A percentile compares a stretch with the other conserved stretches of the same genome.
These are phyloP conservation scores for Curvularia sp. DNA, from an alignment of 2,329 filamentous ascomycete species.

Conservation along the genomic window DNA sequence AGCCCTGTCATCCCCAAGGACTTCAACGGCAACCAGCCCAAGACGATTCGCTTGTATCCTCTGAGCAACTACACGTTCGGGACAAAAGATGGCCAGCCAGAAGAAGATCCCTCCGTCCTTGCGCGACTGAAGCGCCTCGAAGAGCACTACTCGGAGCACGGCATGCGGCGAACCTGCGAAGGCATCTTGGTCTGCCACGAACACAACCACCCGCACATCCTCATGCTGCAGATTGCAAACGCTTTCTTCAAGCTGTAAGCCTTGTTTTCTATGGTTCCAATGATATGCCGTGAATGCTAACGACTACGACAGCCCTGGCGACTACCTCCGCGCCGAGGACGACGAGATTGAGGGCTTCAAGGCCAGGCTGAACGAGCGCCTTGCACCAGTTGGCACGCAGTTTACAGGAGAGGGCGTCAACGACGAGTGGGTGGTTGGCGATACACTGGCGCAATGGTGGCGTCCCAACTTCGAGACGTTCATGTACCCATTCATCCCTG, in stretches of 20 bases:
- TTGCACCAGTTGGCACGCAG: slow-evolving; percentile 87
- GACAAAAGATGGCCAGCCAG: slow-evolving; percentile 96
- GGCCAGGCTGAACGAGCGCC: slow-evolving; percentile 84
- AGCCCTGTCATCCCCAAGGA: slow-evolving; percentile 78
- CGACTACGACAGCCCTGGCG: slow-evolving; percentile 69
- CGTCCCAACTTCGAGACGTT: slow-evolving; percentile 99
- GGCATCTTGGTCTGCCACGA: slow-evolving; percentile 98
- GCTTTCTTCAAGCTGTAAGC: slow-evolving; percentile 94
- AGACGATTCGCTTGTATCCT: slow-evolving; percentile 89
- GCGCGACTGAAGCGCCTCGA: slow-evolving; percentile 93
- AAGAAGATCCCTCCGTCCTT: slow-evolving; percentile 95
- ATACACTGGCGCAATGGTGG: slow-evolving; percentile 98
- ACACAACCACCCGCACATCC: slow-evolving; percentile 97
- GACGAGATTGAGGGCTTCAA: slow-evolving; percentile 97
- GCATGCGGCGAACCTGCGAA: slow-evolving; percentile 97
- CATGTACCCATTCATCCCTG: slow-evolving; percentile 98
- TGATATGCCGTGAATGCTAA: neutral
- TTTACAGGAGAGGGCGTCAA: slow-evolving; percentile 85
- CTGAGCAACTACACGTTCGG: slow-evolving; percentile 99
- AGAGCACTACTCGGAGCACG: slow-evolving; percentile 89
- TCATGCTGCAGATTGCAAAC: slow-evolving; percentile 99
- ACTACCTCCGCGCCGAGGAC: slow-evolving; percentile 88
- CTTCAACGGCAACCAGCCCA: slow-evolving; percentile 89
- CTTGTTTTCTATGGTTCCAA: neutral
- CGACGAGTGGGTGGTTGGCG: slow-evolving; percentile 92